Evolutionary conservation across 2,329 filamentous ascomycete species (phyloP).

Genomic region (Onygenales sp.): DNA sequence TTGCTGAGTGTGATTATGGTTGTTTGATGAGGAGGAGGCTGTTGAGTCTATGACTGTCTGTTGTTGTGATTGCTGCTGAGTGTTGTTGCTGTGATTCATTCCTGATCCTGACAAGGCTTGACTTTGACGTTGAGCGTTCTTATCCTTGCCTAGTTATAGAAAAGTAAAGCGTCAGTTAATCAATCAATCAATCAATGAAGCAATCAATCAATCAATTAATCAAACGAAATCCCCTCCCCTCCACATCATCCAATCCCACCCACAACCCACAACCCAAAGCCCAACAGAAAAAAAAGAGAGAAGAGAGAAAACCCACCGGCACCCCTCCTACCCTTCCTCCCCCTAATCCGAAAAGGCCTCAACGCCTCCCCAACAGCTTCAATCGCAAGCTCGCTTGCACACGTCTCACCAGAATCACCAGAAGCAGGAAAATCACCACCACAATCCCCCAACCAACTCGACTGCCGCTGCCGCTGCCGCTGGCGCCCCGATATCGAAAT

Average conservation of each 20-base stretch:
- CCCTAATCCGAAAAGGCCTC: constrained; percentile 7
- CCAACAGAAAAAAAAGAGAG: too few species aligned
- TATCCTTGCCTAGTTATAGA: neutral
- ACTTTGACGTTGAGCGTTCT: neutral
- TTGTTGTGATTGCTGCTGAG: neutral
- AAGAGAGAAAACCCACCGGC: neutral
- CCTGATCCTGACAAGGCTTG: neutral
- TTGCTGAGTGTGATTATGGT: constrained; percentile 7
- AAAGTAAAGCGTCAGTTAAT: neutral
- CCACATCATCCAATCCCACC: too few species aligned
- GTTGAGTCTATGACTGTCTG: neutral
- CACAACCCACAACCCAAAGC: too few species aligned
- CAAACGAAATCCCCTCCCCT: too few species aligned
- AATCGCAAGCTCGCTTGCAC: neutral
- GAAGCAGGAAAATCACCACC: too few species aligned
- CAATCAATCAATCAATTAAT: too few species aligned
- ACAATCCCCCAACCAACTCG: neutral
- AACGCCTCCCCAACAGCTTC: constrained; percentile 9
- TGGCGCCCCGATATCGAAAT: neutral
- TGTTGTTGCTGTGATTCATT: neutral
- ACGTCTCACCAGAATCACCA: neutral
- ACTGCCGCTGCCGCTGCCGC: neutral
- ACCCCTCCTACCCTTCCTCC: neutral
- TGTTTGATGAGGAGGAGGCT: neutral
- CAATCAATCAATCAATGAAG: too few species aligned